A percentile compares a stretch with the other conserved stretches of the same genome.
Conservation (phyloP, 257 asterid species). For the Solanum rostratum region DNA sequence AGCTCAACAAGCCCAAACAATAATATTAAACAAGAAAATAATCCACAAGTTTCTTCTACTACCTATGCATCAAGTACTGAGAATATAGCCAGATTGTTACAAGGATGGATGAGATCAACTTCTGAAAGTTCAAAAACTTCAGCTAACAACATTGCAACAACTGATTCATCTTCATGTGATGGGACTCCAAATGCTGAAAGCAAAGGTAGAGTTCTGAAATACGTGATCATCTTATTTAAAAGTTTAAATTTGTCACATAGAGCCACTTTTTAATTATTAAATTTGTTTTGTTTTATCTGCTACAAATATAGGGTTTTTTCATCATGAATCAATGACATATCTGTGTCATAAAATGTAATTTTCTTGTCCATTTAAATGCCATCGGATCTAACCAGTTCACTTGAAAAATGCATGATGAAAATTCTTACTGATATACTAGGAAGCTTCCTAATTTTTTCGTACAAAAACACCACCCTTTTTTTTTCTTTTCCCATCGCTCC, state of each 20-base stretch:
- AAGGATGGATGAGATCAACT: constrained; percentile 41
- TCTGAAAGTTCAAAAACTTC: constrained; percentile 26
- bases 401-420: no score
- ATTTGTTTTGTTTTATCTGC: neutral
- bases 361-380: no score
- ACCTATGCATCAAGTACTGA: constrained; percentile 77
- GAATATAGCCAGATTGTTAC: constrained; percentile 62
- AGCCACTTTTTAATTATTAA: neutral
- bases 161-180: neutral
- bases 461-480: no score
- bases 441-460: neutral
- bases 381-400: no score
- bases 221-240: neutral
- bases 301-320: no score
- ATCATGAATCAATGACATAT: no score
- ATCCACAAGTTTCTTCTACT: constrained; percentile 6
- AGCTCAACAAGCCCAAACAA: neutral
- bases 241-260: neutral
- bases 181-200: neutral
- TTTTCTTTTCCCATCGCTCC: neutral
- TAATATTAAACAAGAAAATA: neutral
- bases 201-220: neutral
- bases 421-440: no score
- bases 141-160: constrained; percentile 1
- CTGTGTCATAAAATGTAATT: no score